These are phyloP conservation scores for Tillandsia leiboldiana DNA, from an alignment of 176 grass and related monocot species.

Conservation along the genomic window DNA sequence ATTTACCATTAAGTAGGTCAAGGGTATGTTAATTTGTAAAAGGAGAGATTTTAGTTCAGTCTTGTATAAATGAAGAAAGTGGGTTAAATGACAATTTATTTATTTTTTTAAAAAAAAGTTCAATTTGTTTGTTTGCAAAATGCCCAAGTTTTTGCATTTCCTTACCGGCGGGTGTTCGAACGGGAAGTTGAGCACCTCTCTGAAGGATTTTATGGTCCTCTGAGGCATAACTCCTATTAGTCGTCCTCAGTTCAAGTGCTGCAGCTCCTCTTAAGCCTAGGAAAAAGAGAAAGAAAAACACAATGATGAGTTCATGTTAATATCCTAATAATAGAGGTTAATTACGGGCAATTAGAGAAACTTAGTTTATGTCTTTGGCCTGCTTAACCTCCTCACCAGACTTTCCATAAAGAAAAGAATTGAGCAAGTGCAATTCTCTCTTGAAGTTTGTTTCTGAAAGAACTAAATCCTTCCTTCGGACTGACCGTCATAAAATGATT, in stretches of 20 bases:
- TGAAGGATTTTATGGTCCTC: slow-evolving; percentile 47
- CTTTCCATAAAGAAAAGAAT: too few relatives aligned
- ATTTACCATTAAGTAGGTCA: too few relatives aligned
- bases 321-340: slow-evolving; percentile 13
- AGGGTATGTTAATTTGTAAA: too few relatives aligned
- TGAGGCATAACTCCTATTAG: slow-evolving; percentile 11
- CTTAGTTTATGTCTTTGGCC: too few relatives aligned
- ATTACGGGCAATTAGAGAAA: background rate
- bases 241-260: slow-evolving; percentile 52
- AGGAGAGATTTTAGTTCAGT: too few relatives aligned
- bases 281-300: background rate
- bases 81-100: background rate
- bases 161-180: slow-evolving; percentile 61
- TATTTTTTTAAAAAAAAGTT: too few relatives aligned
- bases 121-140: slow-evolving; percentile 2
- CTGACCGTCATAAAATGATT: too few relatives aligned
- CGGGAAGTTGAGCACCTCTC: slow-evolving; percentile 45
- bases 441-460: too few relatives aligned
- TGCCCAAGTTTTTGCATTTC: slow-evolving; percentile 1
- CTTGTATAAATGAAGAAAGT: too few relatives aligned
- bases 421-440: too few relatives aligned
- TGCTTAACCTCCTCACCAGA: too few relatives aligned
- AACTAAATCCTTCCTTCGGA: too few relatives aligned
- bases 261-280: slow-evolving; percentile 68
- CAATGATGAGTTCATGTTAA: background rate